A percentile compares a stretch with the other conserved stretches of the same genome.
These are phyloP conservation scores for Tolypocladium tropicale DNA, from an alignment of 2,329 filamentous ascomycete species.

Conservation along the genomic window DNA sequence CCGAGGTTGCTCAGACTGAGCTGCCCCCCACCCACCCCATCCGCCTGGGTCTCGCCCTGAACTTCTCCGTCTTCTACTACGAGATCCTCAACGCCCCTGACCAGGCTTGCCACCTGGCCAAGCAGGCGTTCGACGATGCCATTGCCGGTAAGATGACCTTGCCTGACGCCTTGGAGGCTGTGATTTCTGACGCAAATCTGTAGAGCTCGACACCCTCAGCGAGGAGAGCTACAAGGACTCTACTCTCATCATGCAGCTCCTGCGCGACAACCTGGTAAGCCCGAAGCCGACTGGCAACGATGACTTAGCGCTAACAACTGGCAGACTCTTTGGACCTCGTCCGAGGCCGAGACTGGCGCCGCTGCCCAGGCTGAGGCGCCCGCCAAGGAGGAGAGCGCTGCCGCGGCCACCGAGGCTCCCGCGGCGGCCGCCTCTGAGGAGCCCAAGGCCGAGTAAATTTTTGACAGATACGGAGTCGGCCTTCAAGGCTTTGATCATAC, in stretches of 20 bases:
- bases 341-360: constrained; percentile 75
- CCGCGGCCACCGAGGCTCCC: constrained; percentile 46
- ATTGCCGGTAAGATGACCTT: constrained; percentile 55
- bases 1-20: constrained; percentile 96
- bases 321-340: constrained; percentile 98
- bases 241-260: constrained; percentile 96
- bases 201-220: constrained; percentile 90
- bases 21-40: constrained; percentile 96
- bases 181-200: not conserved
- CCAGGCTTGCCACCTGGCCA: constrained; percentile 95
- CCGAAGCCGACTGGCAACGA: too few relatives aligned
- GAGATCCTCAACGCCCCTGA: constrained; percentile 98
- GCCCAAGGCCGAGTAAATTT: constrained; percentile 56
- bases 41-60: constrained; percentile 90
- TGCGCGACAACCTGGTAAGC: constrained; percentile 88
- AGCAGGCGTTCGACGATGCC: constrained; percentile 98
- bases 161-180: not conserved
- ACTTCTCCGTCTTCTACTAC: constrained; percentile 99
- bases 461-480: constrained; percentile 16
- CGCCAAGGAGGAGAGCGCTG: constrained; percentile 32
- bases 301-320: constrained; percentile 16
- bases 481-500: constrained; percentile 17
- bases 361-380: constrained; percentile 39
- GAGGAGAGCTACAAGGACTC: constrained; percentile 99
- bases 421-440: constrained; percentile 43